These are phyloP conservation scores for Phalaenopsis equestris DNA, from an alignment of 106 monocot genomes.

Conservation along the genomic window DNA sequence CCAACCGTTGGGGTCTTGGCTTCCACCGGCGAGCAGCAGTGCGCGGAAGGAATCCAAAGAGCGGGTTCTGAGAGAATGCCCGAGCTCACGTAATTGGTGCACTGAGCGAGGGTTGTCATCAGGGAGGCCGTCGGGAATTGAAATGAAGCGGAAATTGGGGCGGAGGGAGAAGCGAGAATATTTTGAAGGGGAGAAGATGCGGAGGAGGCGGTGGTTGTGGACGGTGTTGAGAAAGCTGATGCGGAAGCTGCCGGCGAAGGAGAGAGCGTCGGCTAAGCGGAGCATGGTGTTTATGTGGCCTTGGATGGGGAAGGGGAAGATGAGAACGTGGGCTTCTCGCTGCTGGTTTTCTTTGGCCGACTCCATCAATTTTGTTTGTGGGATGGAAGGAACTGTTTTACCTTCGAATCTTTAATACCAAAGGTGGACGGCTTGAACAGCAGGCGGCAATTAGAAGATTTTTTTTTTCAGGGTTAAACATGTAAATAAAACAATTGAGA, in stretches of 20 bases:
- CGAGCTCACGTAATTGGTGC: conserved; percentile 7
- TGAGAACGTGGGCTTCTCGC: background rate
- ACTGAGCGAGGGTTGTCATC: conserved; percentile 17
- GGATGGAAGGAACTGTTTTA: background rate
- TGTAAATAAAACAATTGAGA: no score
- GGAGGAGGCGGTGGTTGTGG: conserved; percentile 24
- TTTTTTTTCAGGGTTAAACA: no score
- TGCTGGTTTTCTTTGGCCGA: background rate
- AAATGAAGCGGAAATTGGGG: conserved; percentile 32
- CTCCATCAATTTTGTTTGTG: background rate
- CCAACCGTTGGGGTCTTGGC: background rate
- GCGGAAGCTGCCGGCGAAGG: conserved; percentile 1
- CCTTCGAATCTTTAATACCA: background rate
- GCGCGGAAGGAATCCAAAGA: conserved; percentile 9
- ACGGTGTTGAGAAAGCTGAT: conserved; percentile 6
- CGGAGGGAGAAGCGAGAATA: background rate
- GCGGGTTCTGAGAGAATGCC: conserved; percentile 13
- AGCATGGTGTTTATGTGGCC: conserved; percentile 10
- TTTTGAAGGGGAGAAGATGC: conserved; percentile 3
- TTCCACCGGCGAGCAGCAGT: background rate
- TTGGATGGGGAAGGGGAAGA: conserved; percentile 8
- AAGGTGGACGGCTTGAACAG: no score
- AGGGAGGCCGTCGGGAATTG: conserved; percentile 49
- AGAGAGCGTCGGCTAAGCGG: conserved; percentile 5
- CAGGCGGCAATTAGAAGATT: no score